A percentile compares a stretch with the other conserved stretches of the same genome.
Evolutionary conservation across 1,284 basidiomycete genomes (phyloP).

Genomic region (Marasmius oreades): DNA sequence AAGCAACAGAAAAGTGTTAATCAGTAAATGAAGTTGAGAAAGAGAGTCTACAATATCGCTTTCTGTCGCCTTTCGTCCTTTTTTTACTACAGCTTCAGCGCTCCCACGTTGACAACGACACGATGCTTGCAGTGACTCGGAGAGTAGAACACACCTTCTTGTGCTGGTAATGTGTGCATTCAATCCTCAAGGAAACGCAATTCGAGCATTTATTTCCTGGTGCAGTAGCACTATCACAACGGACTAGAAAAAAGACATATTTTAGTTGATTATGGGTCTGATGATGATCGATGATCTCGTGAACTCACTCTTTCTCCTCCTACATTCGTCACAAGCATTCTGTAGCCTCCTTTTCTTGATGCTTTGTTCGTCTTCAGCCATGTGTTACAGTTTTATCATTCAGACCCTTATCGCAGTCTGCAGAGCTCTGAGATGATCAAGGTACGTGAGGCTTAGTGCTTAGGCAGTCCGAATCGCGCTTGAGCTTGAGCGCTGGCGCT

Average conservation of each 20-base stretch:
- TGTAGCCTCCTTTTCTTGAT: slow-evolving; percentile 8
- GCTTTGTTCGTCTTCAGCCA: slow-evolving; percentile 6
- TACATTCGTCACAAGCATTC: slow-evolving; percentile 11
- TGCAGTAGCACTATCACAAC: neutral
- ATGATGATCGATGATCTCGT: no score
- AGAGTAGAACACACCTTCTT: slow-evolving; percentile 5
- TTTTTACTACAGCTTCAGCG: neutral
- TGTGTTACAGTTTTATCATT: no score
- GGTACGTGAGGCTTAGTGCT: no score
- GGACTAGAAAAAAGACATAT: neutral
- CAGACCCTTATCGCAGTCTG: no score
- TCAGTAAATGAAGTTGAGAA: neutral
- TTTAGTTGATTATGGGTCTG: neutral
- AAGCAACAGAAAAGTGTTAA: neutral
- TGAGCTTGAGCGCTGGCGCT: no score
- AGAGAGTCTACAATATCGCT: neutral
- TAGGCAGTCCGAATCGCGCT: no score
- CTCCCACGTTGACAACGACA: neutral
- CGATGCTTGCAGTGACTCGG: neutral
- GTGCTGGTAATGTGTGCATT: slow-evolving; percentile 7
- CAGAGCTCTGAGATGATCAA: no score
- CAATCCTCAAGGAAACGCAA: slow-evolving; percentile 3
- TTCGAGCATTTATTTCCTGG: slow-evolving; percentile 7
- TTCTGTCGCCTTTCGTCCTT: slow-evolving; percentile 5
- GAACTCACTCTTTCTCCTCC: slow-evolving; percentile 2